Evolutionary conservation across 345 rosid species (phyloP), one percentile per base, ranked within the genome.

Genomic region (Garcia nutans): DNA sequence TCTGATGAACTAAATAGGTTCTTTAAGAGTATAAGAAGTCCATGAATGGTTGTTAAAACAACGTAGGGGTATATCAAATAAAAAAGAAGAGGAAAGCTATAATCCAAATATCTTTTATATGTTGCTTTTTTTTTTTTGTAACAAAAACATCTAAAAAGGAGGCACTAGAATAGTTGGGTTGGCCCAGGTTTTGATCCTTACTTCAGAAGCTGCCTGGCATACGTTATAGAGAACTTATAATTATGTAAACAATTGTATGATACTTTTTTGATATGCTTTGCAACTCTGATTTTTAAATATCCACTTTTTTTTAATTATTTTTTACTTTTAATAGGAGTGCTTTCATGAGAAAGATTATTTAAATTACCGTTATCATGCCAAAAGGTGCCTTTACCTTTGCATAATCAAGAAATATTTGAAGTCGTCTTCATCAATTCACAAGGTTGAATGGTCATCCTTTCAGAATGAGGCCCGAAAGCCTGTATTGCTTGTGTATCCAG

Each of bases 391-490:
- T 42, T 91, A 93, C 84, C 97, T 95, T 58, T 90, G 93, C 76
- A 79, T 89, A 23, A 76, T 95, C 66, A 88, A 86, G 87, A 90
- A 89, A 78, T 86, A 85, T 81, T 80, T 93, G 86, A 65, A 80
- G 76, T 82, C 74, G 22, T 87, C 89, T 10, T 69, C 84, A 2
- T 79, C 81, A 20, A 66, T 93, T 31, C 76, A 82, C 68, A 95
- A 89, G 84, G 86, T 93, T 74, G 93, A 86, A 47, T 95, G 97
- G 99, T 90, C 99, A 2, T 68, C 80, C 47, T 76, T 90, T 10
- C 93, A 93, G 79, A 93, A 90, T 37, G 98, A 95, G 85, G 98
- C 93, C n/a, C 82, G 96, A 57, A 95, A 95, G 83, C 99, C 99
- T 67, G 78, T 91, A 5, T 75, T 95, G 74, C 84, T 89, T 62